Conservation (phyloP, 441 rosid species). For the Bocquillonia castaneifolia region DNA sequence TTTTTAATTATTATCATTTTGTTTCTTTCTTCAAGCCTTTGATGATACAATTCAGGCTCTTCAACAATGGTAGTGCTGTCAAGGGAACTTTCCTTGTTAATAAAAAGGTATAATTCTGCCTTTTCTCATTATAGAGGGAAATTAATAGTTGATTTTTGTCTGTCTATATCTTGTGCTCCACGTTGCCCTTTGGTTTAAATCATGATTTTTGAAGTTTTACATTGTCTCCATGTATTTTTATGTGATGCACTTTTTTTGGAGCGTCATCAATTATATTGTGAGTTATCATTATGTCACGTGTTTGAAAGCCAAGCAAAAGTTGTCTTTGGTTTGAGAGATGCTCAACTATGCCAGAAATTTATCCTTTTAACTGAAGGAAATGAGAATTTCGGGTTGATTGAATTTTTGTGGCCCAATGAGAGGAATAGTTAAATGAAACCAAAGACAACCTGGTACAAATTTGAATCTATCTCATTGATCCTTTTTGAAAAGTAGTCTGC, state of each 20-base stretch:
- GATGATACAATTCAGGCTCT: slow-evolving; percentile 72
- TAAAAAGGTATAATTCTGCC: slow-evolving; percentile 43
- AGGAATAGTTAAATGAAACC: neutral
- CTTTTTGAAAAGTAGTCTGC: neutral
- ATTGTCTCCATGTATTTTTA: neutral
- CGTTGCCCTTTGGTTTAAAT: neutral
- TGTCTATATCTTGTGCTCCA: neutral
- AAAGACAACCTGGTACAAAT: neutral
- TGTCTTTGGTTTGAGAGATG: neutral
- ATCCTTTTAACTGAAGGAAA: neutral
- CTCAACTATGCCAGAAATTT: no score
- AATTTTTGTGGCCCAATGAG: no score
- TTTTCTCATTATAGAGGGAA: neutral
- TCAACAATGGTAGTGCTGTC: slow-evolving; percentile 55
- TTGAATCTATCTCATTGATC: neutral
- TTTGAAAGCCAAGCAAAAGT: neutral
- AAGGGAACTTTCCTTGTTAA: slow-evolving; percentile 72
- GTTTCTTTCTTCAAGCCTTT: slow-evolving; percentile 49
- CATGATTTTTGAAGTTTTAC: neutral
- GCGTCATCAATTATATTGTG: neutral
- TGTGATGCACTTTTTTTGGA: neutral
- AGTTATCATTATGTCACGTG: neutral
- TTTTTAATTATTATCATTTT: slow-evolving; percentile 1
- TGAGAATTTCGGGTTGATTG: neutral
- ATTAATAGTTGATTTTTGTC: neutral